phyloP scores from a whole-genome alignment of 305 asterid genomes.

The Fraxinus paxiana region DNA sequence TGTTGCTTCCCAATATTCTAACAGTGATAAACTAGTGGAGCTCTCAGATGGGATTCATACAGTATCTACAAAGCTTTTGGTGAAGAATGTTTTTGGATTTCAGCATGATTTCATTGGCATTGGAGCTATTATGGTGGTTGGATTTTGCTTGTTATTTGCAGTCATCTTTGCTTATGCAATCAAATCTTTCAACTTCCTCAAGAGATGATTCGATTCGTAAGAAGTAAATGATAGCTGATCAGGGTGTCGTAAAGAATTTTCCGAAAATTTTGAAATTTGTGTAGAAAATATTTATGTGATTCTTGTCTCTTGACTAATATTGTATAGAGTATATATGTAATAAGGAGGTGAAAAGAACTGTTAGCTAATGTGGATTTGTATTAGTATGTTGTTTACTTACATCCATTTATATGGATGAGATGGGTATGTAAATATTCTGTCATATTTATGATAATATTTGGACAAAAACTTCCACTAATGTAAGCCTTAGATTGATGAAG shows the following conservation, averaged over 20 bases:
- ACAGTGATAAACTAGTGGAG: conserved; percentile 45
- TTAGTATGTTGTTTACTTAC: not conserved
- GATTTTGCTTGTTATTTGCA: conserved; percentile 64
- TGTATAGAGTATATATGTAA: not conserved
- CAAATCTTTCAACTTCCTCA: conserved; percentile 78
- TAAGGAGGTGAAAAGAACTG: not conserved
- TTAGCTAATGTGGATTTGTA: not conserved
- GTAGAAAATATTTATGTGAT: not conserved
- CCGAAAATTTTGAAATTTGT: not conserved
- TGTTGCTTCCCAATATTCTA: conserved; percentile 69
- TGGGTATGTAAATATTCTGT: not conserved
- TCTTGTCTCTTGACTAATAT: not conserved
- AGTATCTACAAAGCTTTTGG: conserved; percentile 42
- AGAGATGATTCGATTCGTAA: conserved; percentile 41
- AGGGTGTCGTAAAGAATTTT: not conserved
- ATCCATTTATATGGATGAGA: not conserved
- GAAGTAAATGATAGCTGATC: conserved; percentile 3
- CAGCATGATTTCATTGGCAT: conserved; percentile 66
- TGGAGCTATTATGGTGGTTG: conserved; percentile 70
- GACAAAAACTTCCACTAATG: not conserved
- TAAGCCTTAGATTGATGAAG: not conserved
- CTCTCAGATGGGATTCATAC: conserved; percentile 58
- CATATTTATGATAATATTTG: not conserved
- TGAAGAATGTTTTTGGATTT: conserved; percentile 63
- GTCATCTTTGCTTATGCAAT: conserved; percentile 76